Evolutionary conservation across 1,139 yeast species (phyloP).

Genomic region (Blastobotrys buckinghamii): DNA sequence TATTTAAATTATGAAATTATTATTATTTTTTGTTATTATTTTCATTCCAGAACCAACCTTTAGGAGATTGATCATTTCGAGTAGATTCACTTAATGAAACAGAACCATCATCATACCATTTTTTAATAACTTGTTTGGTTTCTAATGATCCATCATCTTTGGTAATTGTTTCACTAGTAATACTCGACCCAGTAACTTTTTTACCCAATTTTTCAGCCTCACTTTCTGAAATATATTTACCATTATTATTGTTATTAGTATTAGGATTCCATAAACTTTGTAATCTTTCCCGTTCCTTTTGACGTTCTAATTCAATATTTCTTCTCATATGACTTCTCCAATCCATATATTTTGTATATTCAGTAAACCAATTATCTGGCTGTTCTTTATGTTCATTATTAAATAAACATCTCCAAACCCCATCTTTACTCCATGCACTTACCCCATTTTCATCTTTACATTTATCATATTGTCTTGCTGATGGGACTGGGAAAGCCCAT

Average conservation of each 20-base stretch:
- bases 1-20: neutral
- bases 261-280: constrained; percentile 11
- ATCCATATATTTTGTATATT: constrained; percentile 56
- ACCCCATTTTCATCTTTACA: constrained; percentile 62
- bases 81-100: constrained; percentile 33
- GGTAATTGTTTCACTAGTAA: constrained; percentile 39
- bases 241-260: neutral
- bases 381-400: constrained; percentile 39
- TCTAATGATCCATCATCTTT: constrained; percentile 52
- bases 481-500: constrained; percentile 58
- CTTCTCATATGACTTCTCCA: constrained; percentile 60
- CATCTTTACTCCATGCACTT: constrained; percentile 70
- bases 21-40: constrained; percentile 8
- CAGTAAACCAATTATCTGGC: constrained; percentile 45
- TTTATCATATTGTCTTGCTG: constrained; percentile 50
- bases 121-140: constrained; percentile 46
- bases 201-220: constrained; percentile 30
- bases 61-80: constrained; percentile 4
- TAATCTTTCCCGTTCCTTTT: constrained; percentile 15
- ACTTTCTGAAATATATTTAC: constrained; percentile 19
- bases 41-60: constrained; percentile 30
- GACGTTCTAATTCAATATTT: constrained; percentile 34
- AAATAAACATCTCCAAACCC: constrained; percentile 84
- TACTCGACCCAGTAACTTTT: constrained; percentile 46
- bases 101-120: constrained; percentile 64